These are phyloP conservation scores for Periglandula ipomoeae DNA, from an alignment of 2,329 filamentous ascomycete genomes.

Conservation along the genomic window DNA sequence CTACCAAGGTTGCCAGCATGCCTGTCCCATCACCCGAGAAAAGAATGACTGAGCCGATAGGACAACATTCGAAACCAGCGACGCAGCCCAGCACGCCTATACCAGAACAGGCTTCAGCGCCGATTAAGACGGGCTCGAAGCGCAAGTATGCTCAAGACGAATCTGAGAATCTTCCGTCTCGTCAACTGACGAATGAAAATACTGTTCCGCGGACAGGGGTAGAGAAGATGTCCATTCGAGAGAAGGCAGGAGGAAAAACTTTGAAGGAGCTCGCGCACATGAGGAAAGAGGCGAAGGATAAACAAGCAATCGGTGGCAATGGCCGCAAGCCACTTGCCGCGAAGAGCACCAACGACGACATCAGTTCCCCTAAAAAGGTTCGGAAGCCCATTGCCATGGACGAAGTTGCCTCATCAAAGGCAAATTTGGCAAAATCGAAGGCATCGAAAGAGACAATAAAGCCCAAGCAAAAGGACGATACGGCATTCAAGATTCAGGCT, in stretches of 20 bases:
- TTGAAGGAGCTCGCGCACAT: constrained; percentile 36
- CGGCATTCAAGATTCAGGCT: constrained; percentile 14
- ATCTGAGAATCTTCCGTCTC: constrained; percentile 26
- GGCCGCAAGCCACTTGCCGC: constrained; percentile 40
- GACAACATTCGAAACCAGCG: background rate
- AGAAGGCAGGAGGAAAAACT: constrained; percentile 30
- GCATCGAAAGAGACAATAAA: constrained; percentile 16
- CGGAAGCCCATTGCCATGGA: constrained; percentile 24
- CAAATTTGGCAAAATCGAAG: constrained; percentile 22
- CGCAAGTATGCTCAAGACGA: constrained; percentile 51
- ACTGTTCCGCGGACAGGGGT: constrained; percentile 8
- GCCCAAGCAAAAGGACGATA: constrained; percentile 18
- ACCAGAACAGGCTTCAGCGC: constrained; percentile 12
- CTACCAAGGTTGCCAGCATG: constrained; percentile 10
- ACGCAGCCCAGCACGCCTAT: background rate
- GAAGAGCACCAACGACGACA: constrained; percentile 52
- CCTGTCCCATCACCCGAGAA: constrained; percentile 19
- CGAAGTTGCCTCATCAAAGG: constrained; percentile 31
- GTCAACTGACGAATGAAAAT: constrained; percentile 20
- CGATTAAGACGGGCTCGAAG: constrained; percentile 43
- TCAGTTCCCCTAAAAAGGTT: constrained; percentile 49
- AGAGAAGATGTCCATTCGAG: constrained; percentile 21
- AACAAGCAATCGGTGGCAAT: constrained; percentile 17
- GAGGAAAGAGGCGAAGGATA: constrained; percentile 31
- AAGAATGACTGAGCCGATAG: constrained; percentile 10